phyloP scores from a whole-genome alignment of 805 yeast species.

The Saccharomycopsis lassenensis region DNA sequence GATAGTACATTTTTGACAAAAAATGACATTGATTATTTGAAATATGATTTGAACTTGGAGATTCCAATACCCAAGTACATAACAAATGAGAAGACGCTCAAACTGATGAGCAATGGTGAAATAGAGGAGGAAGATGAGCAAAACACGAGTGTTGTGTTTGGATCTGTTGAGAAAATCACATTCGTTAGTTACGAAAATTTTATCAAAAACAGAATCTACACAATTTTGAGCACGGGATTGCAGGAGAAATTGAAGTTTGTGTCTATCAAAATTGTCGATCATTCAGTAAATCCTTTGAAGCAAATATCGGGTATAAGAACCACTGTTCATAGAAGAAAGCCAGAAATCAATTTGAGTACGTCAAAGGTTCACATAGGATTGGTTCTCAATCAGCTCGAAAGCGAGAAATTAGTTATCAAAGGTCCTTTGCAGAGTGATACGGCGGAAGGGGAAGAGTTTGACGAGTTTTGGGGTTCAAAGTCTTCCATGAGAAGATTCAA shows the following conservation, averaged over 20 bases:
- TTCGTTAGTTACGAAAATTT: slow-evolving; percentile 61
- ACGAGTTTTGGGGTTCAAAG: slow-evolving; percentile 80
- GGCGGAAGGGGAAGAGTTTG: slow-evolving; percentile 52
- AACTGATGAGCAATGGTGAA: slow-evolving; percentile 51
- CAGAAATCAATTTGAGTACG: slow-evolving; percentile 26
- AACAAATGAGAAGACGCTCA: slow-evolving; percentile 36
- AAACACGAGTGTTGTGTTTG: slow-evolving; percentile 34
- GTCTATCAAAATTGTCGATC: slow-evolving; percentile 14
- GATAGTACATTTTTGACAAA: slow-evolving; percentile 62
- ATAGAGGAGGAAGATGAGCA: slow-evolving; percentile 56
- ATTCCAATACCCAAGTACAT: slow-evolving; percentile 31
- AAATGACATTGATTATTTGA: slow-evolving; percentile 37
- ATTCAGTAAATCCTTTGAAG: slow-evolving; percentile 8
- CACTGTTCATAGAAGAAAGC: slow-evolving; percentile 37
- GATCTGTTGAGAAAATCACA: slow-evolving; percentile 61
- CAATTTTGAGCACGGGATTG: slow-evolving; percentile 45
- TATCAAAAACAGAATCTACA: slow-evolving; percentile 48
- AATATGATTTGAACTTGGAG: slow-evolving; percentile 52
- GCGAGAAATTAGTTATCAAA: slow-evolving; percentile 74
- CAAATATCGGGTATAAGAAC: slow-evolving; percentile 14
- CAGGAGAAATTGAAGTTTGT: slow-evolving; percentile 31
- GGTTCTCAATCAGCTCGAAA: slow-evolving; percentile 54
- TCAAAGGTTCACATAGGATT: slow-evolving; percentile 45
- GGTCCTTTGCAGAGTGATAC: slow-evolving; percentile 64
- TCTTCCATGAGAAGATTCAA: slow-evolving; percentile 85